A percentile compares a stretch with the other conserved stretches of the same genome.
phyloP scores from a whole-genome alignment of 2,329 filamentous ascomycete genomes.

The Colletotrichum sidae region DNA sequence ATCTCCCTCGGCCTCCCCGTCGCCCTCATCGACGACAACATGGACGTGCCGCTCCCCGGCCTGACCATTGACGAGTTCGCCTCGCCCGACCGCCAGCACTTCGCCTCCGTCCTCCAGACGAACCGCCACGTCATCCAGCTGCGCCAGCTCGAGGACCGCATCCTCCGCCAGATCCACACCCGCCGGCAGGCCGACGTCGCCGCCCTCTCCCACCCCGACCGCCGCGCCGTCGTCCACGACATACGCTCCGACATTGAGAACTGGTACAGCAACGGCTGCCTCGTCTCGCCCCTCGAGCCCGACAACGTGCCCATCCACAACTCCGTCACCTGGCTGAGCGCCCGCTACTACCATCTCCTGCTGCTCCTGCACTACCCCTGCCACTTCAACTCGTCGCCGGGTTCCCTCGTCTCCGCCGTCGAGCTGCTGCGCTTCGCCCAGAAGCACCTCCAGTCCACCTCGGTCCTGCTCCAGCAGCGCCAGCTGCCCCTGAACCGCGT shows the following conservation, averaged over 20 bases:
- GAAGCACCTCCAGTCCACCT: constrained; percentile 56
- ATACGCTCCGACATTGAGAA: constrained; percentile 58
- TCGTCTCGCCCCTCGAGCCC: constrained; percentile 54
- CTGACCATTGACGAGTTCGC: constrained; percentile 59
- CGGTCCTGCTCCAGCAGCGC: constrained; percentile 54
- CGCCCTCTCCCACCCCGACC: constrained; percentile 46
- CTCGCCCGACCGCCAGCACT: constrained; percentile 49
- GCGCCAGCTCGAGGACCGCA: constrained; percentile 56
- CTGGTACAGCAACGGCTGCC: constrained; percentile 59
- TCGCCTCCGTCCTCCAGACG: constrained; percentile 56
- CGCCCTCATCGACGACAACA: constrained; percentile 52
- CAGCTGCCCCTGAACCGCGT: constrained; percentile 57
- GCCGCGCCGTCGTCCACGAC: constrained; percentile 46
- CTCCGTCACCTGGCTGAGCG: constrained; percentile 56
- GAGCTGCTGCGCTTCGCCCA: constrained; percentile 53
- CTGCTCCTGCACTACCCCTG: constrained; percentile 56
- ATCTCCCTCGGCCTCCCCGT: constrained; percentile 53
- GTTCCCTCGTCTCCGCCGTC: constrained; percentile 43
- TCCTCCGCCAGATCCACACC: constrained; percentile 51
- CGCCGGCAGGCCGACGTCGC: constrained; percentile 45
- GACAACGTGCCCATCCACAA: constrained; percentile 59
- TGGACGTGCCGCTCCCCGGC: constrained; percentile 55
- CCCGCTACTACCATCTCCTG: constrained; percentile 58
- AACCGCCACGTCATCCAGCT: constrained; percentile 58
- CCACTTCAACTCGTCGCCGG: constrained; percentile 50